phyloP scores from a whole-genome alignment of 1,284 basidiomycete species.

The Kalmanozyma brasiliensis region DNA sequence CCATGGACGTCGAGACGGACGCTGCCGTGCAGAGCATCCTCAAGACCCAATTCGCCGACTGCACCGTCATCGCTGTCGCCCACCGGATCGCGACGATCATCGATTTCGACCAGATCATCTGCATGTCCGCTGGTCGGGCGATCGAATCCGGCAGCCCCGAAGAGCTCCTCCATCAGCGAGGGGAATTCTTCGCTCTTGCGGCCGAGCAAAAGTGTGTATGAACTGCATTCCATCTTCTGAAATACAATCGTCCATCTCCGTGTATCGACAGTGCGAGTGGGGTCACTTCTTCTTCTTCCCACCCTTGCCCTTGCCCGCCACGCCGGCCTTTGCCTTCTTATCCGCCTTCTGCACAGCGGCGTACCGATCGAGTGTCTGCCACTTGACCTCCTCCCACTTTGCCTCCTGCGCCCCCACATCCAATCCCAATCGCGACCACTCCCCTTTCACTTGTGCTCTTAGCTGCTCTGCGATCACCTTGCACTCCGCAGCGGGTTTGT shows the following conservation, averaged over 20 bases:
- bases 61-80: constrained; percentile 62
- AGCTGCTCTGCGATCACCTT: constrained; percentile 34
- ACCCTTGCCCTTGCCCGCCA: constrained; percentile 16
- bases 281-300: constrained; percentile 38
- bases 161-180: constrained; percentile 35
- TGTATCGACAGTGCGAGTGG: no score
- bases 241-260: no score
- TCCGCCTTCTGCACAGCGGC: constrained; percentile 37
- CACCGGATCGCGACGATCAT: constrained; percentile 81
- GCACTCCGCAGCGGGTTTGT: constrained; percentile 50
- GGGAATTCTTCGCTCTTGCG: constrained; percentile 53
- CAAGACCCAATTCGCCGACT: constrained; percentile 51
- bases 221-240: no score
- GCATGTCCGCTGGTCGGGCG: constrained; percentile 78
- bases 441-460: constrained; percentile 17
- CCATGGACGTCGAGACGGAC: constrained; percentile 48
- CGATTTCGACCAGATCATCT: constrained; percentile 79
- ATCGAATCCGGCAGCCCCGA: constrained; percentile 71
- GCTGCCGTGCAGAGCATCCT: constrained; percentile 75
- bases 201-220: constrained; percentile 54
- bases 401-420: constrained; percentile 23
- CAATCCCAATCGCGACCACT: constrained; percentile 40
- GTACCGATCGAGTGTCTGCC: constrained; percentile 41
- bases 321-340: constrained; percentile 13
- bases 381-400: constrained; percentile 42